Evolutionary conservation across 306 rosid species (phyloP).

Genomic region (Spatholobus suberectus): DNA sequence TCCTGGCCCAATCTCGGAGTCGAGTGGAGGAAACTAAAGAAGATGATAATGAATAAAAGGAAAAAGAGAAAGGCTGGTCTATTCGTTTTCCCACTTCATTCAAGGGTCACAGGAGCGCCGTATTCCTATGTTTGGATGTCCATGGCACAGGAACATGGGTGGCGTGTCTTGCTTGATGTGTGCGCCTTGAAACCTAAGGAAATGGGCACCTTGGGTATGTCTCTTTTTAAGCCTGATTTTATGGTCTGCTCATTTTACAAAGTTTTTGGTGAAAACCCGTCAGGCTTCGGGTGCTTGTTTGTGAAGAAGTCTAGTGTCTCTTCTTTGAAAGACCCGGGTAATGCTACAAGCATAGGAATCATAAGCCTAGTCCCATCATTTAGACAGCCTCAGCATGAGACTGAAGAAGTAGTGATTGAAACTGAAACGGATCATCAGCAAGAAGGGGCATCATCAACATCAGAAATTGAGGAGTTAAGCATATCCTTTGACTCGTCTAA

Average conservation of each 20-base stretch:
- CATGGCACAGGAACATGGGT: slow-evolving; percentile 79
- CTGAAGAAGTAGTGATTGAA: background rate
- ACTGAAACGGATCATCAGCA: background rate
- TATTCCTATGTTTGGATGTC: slow-evolving; percentile 89
- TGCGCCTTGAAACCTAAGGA: slow-evolving; percentile 82
- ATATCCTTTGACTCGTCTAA: slow-evolving; percentile 26
- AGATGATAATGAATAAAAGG: slow-evolving; percentile 46
- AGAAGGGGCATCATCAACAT: background rate
- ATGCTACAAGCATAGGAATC: slow-evolving; percentile 61
- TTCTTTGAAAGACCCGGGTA: slow-evolving; percentile 49
- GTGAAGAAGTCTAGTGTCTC: slow-evolving; percentile 71
- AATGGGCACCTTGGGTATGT: slow-evolving; percentile 78
- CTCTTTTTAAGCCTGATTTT: slow-evolving; percentile 83
- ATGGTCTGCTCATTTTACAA: slow-evolving; percentile 77
- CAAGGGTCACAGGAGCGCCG: slow-evolving; percentile 74
- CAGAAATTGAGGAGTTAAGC: slow-evolving; percentile 50
- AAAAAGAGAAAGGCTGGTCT: slow-evolving; percentile 57
- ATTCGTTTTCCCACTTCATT: slow-evolving; percentile 84
- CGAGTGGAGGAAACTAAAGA: slow-evolving; percentile 55
- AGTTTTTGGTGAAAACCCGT: slow-evolving; percentile 79
- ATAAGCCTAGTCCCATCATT: slow-evolving; percentile 62
- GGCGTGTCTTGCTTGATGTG: slow-evolving; percentile 81
- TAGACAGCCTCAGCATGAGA: slow-evolving; percentile 28
- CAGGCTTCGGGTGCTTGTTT: slow-evolving; percentile 85
- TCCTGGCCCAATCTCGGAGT: slow-evolving; percentile 65